Evolutionary conservation across 331 rosid species (phyloP).

Genomic region (Rhamnella rubrinervis): DNA sequence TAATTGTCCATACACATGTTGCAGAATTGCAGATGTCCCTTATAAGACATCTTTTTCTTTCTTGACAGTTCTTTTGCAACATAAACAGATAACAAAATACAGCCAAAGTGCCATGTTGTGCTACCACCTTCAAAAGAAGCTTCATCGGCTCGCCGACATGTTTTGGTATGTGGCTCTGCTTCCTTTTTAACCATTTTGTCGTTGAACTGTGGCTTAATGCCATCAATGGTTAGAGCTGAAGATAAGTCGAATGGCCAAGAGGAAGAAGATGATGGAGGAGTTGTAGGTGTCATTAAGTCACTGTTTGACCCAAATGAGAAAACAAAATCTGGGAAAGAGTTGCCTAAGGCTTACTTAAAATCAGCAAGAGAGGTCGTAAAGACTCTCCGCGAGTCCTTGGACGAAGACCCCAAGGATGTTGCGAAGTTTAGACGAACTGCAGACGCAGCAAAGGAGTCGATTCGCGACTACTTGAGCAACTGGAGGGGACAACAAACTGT

Average conservation of each 20-base stretch:
- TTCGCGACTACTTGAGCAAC: conserved; percentile 73
- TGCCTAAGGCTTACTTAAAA: conserved; percentile 82
- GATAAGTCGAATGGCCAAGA: conserved; percentile 43
- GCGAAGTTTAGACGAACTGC: conserved; percentile 88
- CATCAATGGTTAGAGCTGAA: conserved; percentile 51
- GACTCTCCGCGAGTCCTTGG: conserved; percentile 74
- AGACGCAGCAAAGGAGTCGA: conserved; percentile 92
- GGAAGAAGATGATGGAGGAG: conserved; percentile 48
- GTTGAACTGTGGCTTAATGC: conserved; percentile 39
- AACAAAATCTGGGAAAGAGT: conserved; percentile 72
- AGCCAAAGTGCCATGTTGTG: conserved; percentile 42
- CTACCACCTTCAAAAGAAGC: conserved; percentile 34
- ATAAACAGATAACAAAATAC: conserved; percentile 47
- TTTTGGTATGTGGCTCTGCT: conserved; percentile 30
- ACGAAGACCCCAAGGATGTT: conserved; percentile 53
- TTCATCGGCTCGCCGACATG: conserved; percentile 51
- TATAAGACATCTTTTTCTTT: conserved; percentile 13
- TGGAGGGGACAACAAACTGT: conserved; percentile 76
- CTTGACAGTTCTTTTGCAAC: conserved; percentile 46
- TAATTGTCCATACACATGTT: neutral
- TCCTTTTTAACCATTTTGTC: conserved; percentile 40
- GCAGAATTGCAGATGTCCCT: neutral
- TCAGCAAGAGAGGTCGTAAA: conserved; percentile 82
- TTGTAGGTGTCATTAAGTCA: conserved; percentile 57
- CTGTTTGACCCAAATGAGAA: conserved; percentile 67